Conservation (phyloP, 306 rosid species). For the Fagus sylvatica region DNA sequence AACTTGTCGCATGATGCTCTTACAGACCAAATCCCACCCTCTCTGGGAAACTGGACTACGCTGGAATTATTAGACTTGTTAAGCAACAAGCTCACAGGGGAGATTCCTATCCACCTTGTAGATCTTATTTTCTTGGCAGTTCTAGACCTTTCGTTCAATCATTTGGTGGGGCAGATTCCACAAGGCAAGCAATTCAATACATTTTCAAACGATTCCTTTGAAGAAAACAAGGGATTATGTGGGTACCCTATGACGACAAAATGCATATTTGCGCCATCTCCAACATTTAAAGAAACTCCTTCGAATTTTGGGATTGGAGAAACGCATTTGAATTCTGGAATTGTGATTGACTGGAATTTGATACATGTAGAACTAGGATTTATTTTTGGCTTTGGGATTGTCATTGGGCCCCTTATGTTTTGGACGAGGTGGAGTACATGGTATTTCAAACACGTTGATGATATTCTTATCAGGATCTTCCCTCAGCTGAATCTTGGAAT, state of each 20-base stretch:
- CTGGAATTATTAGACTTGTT: constrained; percentile 34
- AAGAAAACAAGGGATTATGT: constrained; percentile 20
- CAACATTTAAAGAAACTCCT: neutral
- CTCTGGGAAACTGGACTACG: constrained; percentile 5
- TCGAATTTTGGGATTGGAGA: too few relatives aligned
- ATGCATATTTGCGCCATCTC: neutral
- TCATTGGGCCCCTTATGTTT: neutral
- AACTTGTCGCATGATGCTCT: constrained; percentile 24
- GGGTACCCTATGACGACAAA: neutral
- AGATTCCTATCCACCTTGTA: constrained; percentile 13
- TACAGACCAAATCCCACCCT: constrained; percentile 16
- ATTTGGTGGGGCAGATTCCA: constrained; percentile 19
- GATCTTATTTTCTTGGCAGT: constrained; percentile 1
- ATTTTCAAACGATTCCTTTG: constrained; percentile 12
- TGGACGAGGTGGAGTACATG: constrained; percentile 24
- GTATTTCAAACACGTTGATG: constrained; percentile 1
- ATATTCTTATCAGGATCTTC: neutral
- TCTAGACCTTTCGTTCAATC: constrained; percentile 30
- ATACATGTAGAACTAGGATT: constrained; percentile 19
- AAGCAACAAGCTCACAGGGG: constrained; percentile 10
- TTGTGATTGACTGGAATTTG: constrained; percentile 14
- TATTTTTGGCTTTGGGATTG: constrained; percentile 12
- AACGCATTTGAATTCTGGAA: too few relatives aligned
- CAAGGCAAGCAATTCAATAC: constrained; percentile 21
- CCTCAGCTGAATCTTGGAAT: neutral